These are phyloP conservation scores for Lycium barbarum DNA, from an alignment of 257 asterid genomes.

Conservation along the genomic window DNA sequence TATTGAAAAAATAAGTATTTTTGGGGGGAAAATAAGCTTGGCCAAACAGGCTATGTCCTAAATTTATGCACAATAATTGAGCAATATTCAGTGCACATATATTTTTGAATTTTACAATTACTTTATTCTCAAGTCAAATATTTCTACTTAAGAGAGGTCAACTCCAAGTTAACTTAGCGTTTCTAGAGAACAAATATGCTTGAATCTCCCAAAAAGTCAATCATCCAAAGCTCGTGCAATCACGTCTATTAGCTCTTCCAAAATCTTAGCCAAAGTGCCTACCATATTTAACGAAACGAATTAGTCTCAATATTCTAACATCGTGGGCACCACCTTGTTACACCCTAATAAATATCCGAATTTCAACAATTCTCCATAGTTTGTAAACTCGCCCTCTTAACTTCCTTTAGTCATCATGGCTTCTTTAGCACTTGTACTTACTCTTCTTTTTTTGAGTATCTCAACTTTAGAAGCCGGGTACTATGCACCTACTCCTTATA, in stretches of 20 bases:
- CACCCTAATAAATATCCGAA: conserved; percentile 24
- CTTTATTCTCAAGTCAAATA: neutral
- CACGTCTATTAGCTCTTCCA: conserved; percentile 53
- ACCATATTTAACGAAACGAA: conserved; percentile 32
- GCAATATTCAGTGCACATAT: neutral
- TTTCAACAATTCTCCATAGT: conserved; percentile 17
- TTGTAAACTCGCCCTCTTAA: conserved; percentile 14
- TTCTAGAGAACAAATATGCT: neutral
- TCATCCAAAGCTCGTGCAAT: conserved; percentile 55
- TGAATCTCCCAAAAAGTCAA: conserved; percentile 38
- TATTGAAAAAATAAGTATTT: too few species aligned
- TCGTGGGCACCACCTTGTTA: conserved; percentile 63
- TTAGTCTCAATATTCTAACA: conserved; percentile 34
- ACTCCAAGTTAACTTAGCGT: neutral
- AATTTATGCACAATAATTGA: conserved; percentile 24
- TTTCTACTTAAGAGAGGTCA: conserved; percentile 11
- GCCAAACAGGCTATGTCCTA: too few species aligned
- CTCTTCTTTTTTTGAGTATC: conserved; percentile 38
- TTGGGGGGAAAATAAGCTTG: too few species aligned
- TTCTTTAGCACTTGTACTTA: conserved; percentile 36
- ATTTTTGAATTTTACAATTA: neutral
- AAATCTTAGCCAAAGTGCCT: conserved; percentile 31
- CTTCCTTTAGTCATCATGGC: conserved; percentile 48
- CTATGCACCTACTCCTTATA: conserved; percentile 23
- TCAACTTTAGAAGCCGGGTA: conserved; percentile 39